These are phyloP conservation scores for Haplographium delicatum DNA, from an alignment of 495 filamentous ascomycete species.

Conservation along the genomic window DNA sequence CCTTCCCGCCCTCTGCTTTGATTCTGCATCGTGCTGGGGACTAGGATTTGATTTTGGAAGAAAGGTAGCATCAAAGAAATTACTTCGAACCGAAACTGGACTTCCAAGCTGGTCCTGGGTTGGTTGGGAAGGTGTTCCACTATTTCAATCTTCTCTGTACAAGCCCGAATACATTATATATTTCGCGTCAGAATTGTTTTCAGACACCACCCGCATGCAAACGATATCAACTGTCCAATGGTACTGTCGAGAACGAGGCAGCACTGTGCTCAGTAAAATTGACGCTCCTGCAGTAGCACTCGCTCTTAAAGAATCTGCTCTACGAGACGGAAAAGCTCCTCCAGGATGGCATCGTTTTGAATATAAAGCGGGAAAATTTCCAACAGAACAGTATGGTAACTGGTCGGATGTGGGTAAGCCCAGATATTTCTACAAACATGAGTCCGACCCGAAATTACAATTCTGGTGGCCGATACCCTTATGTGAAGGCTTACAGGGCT, in stretches of 20 bases:
- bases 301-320: not conserved
- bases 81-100: not conserved
- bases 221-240: not conserved
- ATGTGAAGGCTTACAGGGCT: no score
- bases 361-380: not conserved
- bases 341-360: not conserved
- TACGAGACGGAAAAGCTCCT: not conserved
- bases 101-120: not conserved
- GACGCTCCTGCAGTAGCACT: not conserved
- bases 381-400: no score
- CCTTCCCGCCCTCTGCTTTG: slow-evolving; percentile 9
- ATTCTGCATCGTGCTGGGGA: not conserved
- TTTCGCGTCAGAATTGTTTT: not conserved
- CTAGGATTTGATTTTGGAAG: not conserved
- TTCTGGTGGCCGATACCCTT: slow-evolving; percentile 4
- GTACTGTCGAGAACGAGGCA: not conserved
- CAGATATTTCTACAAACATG: slow-evolving; percentile 3
- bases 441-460: not conserved
- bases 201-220: not conserved
- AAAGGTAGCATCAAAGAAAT: not conserved
- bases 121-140: not conserved
- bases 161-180: not conserved
- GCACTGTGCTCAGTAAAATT: not conserved
- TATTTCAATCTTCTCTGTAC: no score
- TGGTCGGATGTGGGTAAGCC: no score